These are phyloP conservation scores for Kingdonia uniflora DNA, from an alignment of 164 flowering plant species.

Conservation along the genomic window DNA sequence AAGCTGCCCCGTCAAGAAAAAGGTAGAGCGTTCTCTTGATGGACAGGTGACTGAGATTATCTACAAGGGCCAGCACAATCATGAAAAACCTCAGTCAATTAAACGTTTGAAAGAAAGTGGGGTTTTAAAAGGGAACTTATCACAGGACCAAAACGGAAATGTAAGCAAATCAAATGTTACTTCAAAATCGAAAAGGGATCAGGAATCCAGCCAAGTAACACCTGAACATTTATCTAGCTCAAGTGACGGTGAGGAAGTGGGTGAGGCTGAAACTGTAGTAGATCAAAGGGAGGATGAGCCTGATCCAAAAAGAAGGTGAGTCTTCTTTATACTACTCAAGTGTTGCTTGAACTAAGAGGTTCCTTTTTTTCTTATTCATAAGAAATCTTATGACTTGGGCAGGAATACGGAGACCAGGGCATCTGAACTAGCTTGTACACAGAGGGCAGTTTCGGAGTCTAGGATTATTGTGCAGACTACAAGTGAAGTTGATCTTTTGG, in stretches of 20 bases:
- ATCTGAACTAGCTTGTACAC: constrained; percentile 30
- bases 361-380: neutral
- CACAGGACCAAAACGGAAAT: constrained; percentile 19
- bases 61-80: constrained; percentile 89
- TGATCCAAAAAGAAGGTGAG: constrained; percentile 69
- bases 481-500: constrained; percentile 95
- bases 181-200: constrained; percentile 21
- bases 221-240: constrained; percentile 29
- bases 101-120: constrained; percentile 44
- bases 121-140: constrained; percentile 23
- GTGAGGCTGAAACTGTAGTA: constrained; percentile 22
- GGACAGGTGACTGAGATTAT: constrained; percentile 87
- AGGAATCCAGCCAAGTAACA: constrained; percentile 27
- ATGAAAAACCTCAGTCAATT: constrained; percentile 45
- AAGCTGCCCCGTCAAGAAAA: constrained; percentile 83
- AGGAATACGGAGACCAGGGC: constrained; percentile 41
- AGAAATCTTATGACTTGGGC: constrained; percentile 7
- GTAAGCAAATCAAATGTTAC: constrained; percentile 12
- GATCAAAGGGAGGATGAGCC: constrained; percentile 43
- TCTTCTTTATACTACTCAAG: neutral
- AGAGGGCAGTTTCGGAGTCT: constrained; percentile 64
- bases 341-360: neutral
- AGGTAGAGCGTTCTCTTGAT: constrained; percentile 74
- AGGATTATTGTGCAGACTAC: constrained; percentile 89
- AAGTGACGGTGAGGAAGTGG: constrained; percentile 47